These are phyloP conservation scores for Schizosaccharomyces pombe DNA, from an alignment of 805 yeast species.

Conservation along the genomic window DNA sequence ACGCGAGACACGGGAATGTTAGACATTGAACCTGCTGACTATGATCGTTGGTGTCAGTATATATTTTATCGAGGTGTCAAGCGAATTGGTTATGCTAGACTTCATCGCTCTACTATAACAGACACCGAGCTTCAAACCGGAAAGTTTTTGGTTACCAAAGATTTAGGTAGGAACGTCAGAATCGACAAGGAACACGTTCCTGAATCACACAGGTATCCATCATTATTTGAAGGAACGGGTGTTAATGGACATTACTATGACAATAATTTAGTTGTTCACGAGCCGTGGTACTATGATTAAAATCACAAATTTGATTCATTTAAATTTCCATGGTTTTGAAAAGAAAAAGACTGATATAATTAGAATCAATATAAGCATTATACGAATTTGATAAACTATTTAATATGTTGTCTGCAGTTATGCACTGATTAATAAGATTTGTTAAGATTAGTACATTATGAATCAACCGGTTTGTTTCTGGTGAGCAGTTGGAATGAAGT, in stretches of 20 bases:
- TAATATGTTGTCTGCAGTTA: too few relatives aligned
- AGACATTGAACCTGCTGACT: conserved; percentile 79
- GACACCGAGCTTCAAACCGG: conserved; percentile 94
- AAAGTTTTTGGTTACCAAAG: conserved; percentile 37
- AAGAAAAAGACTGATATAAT: too few relatives aligned
- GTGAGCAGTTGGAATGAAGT: background rate
- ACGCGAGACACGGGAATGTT: conserved; percentile 65
- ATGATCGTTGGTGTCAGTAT: conserved; percentile 98
- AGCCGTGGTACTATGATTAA: conserved; percentile 52
- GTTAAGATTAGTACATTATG: too few relatives aligned
- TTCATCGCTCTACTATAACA: conserved; percentile 77
- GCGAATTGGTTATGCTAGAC: conserved; percentile 82
- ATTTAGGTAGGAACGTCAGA: conserved; percentile 15
- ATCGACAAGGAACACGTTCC: conserved; percentile 34
- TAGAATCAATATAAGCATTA: too few relatives aligned
- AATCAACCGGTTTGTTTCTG: too few relatives aligned
- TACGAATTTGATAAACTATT: too few relatives aligned
- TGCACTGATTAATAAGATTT: too few relatives aligned
- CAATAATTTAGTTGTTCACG: conserved; percentile 58
- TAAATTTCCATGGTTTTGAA: too few relatives aligned
- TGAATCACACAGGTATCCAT: conserved; percentile 50
- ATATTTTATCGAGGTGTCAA: conserved; percentile 66
- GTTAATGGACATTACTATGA: conserved; percentile 68
- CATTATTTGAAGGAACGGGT: conserved; percentile 64
- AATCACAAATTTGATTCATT: too few relatives aligned